These are phyloP conservation scores for Penicillium pulvis DNA, from an alignment of 495 filamentous ascomycete genomes.

Conservation along the genomic window DNA sequence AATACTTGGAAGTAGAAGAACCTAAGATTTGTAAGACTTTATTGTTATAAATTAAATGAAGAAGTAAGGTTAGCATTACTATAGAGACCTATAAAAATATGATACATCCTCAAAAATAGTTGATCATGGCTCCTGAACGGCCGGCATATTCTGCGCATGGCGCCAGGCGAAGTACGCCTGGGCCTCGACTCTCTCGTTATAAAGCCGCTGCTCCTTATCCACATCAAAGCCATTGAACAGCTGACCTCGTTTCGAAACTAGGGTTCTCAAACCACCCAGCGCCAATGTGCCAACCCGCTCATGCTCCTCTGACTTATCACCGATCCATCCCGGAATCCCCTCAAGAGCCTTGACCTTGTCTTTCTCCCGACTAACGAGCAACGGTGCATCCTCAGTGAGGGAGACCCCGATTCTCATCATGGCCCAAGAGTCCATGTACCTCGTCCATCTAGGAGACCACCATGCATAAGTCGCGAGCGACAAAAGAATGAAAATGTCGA, in stretches of 20 bases:
- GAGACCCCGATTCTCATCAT: slow-evolving; percentile 27
- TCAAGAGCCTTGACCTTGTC: slow-evolving; percentile 11
- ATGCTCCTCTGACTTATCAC: not conserved
- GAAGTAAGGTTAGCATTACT: too few relatives aligned
- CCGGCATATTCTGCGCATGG: not conserved
- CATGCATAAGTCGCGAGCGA: not conserved
- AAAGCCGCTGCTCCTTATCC: not conserved
- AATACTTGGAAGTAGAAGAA: too few relatives aligned
- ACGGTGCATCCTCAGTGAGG: slow-evolving; percentile 11
- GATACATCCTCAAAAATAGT: not conserved
- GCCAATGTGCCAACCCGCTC: not conserved
- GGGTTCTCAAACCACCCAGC: not conserved
- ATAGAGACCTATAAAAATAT: too few relatives aligned
- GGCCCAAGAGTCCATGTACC: slow-evolving; percentile 1
- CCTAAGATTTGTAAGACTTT: too few relatives aligned
- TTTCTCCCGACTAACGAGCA: slow-evolving; percentile 4
- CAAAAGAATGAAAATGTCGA: not conserved
- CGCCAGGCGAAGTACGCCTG: not conserved
- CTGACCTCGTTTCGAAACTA: not conserved
- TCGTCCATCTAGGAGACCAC: slow-evolving; percentile 1
- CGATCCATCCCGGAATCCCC: slow-evolving; percentile 11
- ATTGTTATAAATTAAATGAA: too few relatives aligned
- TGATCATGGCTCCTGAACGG: not conserved
- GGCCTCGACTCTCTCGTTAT: not conserved
- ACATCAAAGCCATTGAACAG: not conserved